phyloP scores from a whole-genome alignment of 1,284 basidiomycete species.

The Melampsora larici-populina region DNA sequence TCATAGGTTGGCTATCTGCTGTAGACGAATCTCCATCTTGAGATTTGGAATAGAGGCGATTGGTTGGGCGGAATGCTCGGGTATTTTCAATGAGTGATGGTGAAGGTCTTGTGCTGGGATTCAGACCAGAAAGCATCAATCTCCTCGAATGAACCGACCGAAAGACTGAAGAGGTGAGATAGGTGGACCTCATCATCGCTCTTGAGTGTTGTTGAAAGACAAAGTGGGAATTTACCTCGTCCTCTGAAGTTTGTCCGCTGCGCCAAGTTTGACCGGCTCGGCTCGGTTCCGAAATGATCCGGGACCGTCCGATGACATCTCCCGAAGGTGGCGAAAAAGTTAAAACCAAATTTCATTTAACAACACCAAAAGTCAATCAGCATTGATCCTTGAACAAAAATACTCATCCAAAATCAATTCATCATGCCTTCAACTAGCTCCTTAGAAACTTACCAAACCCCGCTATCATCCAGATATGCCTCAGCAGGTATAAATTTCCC shows the following conservation, averaged over 20 bases:
- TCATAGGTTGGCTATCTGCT: not conserved
- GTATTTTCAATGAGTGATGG: not conserved
- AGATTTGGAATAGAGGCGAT: not conserved
- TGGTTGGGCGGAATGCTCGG: not conserved
- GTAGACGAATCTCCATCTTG: not conserved
- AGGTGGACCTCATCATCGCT: not conserved
- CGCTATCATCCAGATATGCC: slow-evolving; percentile 55
- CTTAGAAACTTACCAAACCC: slow-evolving; percentile 58
- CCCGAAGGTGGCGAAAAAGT: no score
- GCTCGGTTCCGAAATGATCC: no score
- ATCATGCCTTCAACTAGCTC: slow-evolving; percentile 28
- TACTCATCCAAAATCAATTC: not conserved
- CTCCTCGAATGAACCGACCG: no score
- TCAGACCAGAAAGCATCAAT: not conserved
- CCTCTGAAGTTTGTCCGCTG: no score
- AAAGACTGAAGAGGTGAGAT: not conserved
- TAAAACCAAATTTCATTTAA: no score
- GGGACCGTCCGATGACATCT: no score
- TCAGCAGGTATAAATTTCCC: slow-evolving; percentile 16
- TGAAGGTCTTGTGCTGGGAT: not conserved
- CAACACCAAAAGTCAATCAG: no score
- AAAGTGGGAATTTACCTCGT: no score
- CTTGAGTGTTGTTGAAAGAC: no score
- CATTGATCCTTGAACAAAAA: no score
- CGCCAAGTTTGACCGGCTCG: no score